phyloP scores from a whole-genome alignment of 306 rosid genomes.

The Prunus salicina region DNA sequence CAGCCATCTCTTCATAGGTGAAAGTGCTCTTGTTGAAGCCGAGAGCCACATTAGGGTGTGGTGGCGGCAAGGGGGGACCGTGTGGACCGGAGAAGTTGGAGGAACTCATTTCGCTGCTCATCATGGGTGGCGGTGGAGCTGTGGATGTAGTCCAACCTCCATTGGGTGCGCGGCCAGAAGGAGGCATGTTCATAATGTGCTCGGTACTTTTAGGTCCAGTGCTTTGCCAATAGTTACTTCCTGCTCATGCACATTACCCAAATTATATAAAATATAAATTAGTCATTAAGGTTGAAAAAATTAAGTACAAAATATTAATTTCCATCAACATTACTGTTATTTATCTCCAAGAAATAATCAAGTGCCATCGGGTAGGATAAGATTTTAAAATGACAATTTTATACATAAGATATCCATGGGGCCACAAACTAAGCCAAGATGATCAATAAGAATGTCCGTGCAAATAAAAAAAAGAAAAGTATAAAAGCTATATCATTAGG shows the following conservation, averaged over 20 bases:
- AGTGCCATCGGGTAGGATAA: no score
- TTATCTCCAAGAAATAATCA: no score
- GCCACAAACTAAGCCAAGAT: no score
- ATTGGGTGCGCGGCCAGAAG: not conserved
- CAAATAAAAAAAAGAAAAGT: not conserved
- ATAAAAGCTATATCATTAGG: not conserved
- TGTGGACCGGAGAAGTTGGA: slow-evolving; percentile 56
- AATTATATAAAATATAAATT: not conserved
- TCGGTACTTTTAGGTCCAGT: not conserved
- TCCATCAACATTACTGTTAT: no score
- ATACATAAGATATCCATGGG: no score
- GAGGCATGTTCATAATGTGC: slow-evolving; percentile 8
- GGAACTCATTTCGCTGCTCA: slow-evolving; percentile 41
- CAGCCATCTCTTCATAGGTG: slow-evolving; percentile 55
- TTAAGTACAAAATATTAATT: no score
- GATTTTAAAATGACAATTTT: no score
- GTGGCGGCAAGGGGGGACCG: slow-evolving; percentile 60
- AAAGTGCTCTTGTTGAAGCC: slow-evolving; percentile 75
- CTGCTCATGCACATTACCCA: not conserved
- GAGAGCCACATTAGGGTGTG: slow-evolving; percentile 62
- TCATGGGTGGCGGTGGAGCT: slow-evolving; percentile 3
- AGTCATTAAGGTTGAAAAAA: no score
- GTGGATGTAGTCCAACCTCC: slow-evolving; percentile 5
- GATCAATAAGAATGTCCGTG: not conserved
- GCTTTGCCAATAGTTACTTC: slow-evolving; percentile 5